Base-by-base conservation (phyloP, 2,329 filamentous ascomycete species). In the Pseudogymnoascus sp. region DNA sequence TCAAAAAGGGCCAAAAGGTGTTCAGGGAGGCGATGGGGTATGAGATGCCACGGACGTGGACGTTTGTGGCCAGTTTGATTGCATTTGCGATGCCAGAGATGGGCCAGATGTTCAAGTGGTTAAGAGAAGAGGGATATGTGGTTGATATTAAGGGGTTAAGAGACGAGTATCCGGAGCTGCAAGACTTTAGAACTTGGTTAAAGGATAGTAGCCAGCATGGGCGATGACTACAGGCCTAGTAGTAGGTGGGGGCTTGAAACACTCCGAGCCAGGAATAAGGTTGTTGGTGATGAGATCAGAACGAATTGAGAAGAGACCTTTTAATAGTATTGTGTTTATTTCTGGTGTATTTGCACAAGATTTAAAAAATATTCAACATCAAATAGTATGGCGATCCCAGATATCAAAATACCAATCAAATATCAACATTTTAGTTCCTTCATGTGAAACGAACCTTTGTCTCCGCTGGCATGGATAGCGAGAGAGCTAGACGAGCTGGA, bases 171-270 rank as follows among this genome's bases (percentile, higher is more conserved):
- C 74, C 75, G 4, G 71, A 71, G 58, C 58, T 81, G 64, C 72
- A 73, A 66, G 72, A 75, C 61, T 78, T 80, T 65, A 72, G 73
- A 62, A 72, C 70, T 6, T 81, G 78, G 77, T 61, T 81, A 64
- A 68, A 70, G 66, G 73, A 74, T 68, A 74, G 75, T 62, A 69
- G 68, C 63, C 43, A 30, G 5, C 25, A 30, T 9, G 25, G 16
- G 25, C 43, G 25, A 30, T 4, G 20, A n/a, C 20, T 14, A 6
- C 20, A n/a, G 12, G 6, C 20, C n/a, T 43, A 43, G 39, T 14
- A 25, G 12, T 25, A n/a, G 12, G 6, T 43, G 7, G 20, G 7
- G 6, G 20, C 20, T 25, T 25, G 11, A 25, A 11, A 2, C 18
- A 3, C 1, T 12, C 12, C 4, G 39, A 22, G 4, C 22, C 22